These are phyloP conservation scores for Paspalum vaginatum DNA, from an alignment of 176 grass and related monocot species.

Conservation along the genomic window DNA sequence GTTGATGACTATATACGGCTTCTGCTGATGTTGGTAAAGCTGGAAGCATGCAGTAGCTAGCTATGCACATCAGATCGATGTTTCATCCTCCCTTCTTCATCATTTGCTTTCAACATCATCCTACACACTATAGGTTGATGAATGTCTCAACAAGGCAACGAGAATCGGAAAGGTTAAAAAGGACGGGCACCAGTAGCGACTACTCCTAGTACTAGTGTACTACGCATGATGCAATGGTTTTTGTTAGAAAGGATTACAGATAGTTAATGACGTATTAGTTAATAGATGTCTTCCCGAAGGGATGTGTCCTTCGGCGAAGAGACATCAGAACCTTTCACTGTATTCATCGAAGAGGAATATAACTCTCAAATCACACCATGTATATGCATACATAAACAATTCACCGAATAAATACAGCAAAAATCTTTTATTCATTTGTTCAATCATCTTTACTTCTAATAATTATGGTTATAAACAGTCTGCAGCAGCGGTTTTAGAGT, in stretches of 20 bases:
- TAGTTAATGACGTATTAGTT: no score
- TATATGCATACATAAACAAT: no score
- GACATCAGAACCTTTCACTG: no score
- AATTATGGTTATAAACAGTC: no score
- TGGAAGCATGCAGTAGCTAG: neutral
- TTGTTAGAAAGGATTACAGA: neutral
- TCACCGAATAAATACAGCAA: no score
- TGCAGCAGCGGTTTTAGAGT: no score
- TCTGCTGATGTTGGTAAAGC: slow-evolving; percentile 10
- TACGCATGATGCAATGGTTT: neutral
- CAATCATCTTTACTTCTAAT: no score
- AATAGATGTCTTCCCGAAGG: no score
- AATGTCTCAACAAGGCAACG: slow-evolving; percentile 1
- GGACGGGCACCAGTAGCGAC: slow-evolving; percentile 8
- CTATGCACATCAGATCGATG: neutral
- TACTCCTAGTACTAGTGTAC: neutral
- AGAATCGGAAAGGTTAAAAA: neutral
- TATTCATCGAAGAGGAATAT: no score
- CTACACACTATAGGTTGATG: slow-evolving; percentile 4
- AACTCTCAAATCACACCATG: no score
- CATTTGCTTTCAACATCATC: slow-evolving; percentile 9
- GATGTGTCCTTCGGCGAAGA: no score
- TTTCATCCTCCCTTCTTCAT: slow-evolving; percentile 1
- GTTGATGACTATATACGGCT: neutral
- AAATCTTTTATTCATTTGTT: no score